Base-by-base conservation (phyloP, 371 early-diverging fungal genomes). In the Zychaea mexicana region DNA sequence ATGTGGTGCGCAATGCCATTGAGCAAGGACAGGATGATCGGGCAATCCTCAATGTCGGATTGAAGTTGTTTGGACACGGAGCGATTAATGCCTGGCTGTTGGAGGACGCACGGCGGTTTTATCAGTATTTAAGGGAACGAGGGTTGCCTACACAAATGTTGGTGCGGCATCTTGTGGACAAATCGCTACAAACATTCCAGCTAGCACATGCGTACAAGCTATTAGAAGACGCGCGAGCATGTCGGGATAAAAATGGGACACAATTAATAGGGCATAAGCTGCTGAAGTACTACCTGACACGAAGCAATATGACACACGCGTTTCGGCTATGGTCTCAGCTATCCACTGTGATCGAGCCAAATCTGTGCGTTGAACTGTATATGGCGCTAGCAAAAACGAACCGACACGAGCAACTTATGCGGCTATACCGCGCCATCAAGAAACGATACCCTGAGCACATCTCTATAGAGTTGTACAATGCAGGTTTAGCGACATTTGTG, bases 391-490 rank as follows among this genome's bases (percentile, higher is more conserved):
- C 61, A 36, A 31, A 36, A 46, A 61, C 39, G 15, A 69, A 57
- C 53, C 68, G 72, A 52, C 73, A 71, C 46, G 67, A 66, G 1
- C 69, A 73, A 36, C 49, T 67, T 17, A 62, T 70, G 60, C 60
- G 55, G 22, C 32, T 78, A 45, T 78, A 78, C 61, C 67, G 62
- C 31, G 42, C 57, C 57, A 65, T 57, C 17, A 65, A 52, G 62
- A 32, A 64, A 52, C 57, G 61, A 67, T 75, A 78, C 75, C 73
- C 78, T 24, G 4, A 49, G 22, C 46, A 28, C 42, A 47, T 60
- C 28, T 24, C 68, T 19, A 28, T 47, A 10, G 67, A 71, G 19
- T 52, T 64, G 12, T 71, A 61, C 31, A 63, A 71, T n/a, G 39
- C 47, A 26, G 61, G 69, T 0, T 21, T 79, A 7, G 19, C 57